A percentile compares a stretch with the other conserved stretches of the same genome.
phyloP scores from a whole-genome alignment of 257 asterid species.

The Echites panduratus region DNA sequence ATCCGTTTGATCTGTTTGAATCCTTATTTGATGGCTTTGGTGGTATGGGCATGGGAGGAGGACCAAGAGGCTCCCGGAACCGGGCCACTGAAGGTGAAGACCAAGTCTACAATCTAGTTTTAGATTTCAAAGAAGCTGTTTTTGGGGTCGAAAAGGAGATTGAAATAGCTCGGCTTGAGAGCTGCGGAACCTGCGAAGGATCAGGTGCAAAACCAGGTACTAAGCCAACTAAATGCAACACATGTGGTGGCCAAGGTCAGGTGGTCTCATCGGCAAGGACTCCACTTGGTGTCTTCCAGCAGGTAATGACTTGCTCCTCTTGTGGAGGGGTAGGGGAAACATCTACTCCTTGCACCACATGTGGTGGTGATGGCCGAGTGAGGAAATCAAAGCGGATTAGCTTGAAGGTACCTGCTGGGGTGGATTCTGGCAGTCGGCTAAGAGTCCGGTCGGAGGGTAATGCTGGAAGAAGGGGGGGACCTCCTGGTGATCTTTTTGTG shows the following conservation, averaged over 20 bases:
- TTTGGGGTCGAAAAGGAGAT: conserved; percentile 93
- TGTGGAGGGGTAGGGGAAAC: conserved; percentile 82
- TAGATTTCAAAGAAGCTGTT: conserved; percentile 88
- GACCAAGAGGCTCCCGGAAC: conserved; percentile 65
- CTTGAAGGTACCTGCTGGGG: conserved; percentile 92
- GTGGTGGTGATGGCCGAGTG: conserved; percentile 76
- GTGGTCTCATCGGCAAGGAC: conserved; percentile 84
- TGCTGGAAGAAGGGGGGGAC: conserved; percentile 88
- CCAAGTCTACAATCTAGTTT: conserved; percentile 63
- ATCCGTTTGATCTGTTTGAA: conserved; percentile 89
- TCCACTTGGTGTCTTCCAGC: conserved; percentile 96
- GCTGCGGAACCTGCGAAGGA: conserved; percentile 84
- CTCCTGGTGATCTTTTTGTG: conserved; percentile 89
- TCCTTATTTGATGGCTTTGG: conserved; percentile 85
- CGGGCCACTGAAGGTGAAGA: conserved; percentile 94
- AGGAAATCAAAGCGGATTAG: conserved; percentile 87
- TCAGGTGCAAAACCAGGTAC: conserved; percentile 95
- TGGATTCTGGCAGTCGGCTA: conserved; percentile 79
- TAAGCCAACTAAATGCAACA: conserved; percentile 53
- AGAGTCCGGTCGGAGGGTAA: conserved; percentile 92
- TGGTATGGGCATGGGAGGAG: conserved; percentile 88
- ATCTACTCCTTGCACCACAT: conserved; percentile 79
- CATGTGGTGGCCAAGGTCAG: conserved; percentile 96
- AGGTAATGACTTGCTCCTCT: conserved; percentile 82
- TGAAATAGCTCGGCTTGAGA: conserved; percentile 79